Conservation (phyloP, 768 basidiomycete genomes). For the Lactarius pseudohatsudake region DNA sequence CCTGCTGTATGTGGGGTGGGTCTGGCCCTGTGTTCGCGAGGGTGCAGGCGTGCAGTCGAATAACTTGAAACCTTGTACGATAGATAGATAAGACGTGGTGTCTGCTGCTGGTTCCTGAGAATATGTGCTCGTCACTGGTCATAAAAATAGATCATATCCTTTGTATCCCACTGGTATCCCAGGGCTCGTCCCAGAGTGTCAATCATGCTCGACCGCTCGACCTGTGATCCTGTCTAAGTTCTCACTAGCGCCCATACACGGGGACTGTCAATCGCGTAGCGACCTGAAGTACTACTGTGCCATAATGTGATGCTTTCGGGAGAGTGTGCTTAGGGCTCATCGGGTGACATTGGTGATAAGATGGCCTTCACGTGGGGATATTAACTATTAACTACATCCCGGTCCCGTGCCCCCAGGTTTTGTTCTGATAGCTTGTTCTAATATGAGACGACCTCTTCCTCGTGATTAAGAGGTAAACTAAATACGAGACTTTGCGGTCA, state of each 20-base stretch:
- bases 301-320: background rate
- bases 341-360: slow-evolving; percentile 3
- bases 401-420: background rate
- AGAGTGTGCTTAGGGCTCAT: background rate
- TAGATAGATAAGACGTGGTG: slow-evolving; percentile 1
- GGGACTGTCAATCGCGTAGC: background rate
- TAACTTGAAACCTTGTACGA: background rate
- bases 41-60: background rate
- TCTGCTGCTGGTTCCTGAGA: background rate
- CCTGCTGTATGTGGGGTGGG: slow-evolving; percentile 4
- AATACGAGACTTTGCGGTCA: slow-evolving; percentile 2
- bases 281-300: background rate
- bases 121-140: background rate
- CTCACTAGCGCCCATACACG: slow-evolving; percentile 4
- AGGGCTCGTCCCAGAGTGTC: background rate
- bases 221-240: background rate
- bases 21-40: background rate
- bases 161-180: background rate
- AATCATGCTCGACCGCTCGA: slow-evolving; percentile 1
- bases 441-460: background rate
- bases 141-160: background rate
- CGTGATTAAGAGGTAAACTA: background rate
- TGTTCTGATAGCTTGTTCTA: background rate
- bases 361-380: background rate
- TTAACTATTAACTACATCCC: background rate